Percentiles rank a stretch among this genome's conserved stretches.
Evolutionary conservation across 179 eudicot species (phyloP).

Genomic region (Heliamphora pulchella): DNA sequence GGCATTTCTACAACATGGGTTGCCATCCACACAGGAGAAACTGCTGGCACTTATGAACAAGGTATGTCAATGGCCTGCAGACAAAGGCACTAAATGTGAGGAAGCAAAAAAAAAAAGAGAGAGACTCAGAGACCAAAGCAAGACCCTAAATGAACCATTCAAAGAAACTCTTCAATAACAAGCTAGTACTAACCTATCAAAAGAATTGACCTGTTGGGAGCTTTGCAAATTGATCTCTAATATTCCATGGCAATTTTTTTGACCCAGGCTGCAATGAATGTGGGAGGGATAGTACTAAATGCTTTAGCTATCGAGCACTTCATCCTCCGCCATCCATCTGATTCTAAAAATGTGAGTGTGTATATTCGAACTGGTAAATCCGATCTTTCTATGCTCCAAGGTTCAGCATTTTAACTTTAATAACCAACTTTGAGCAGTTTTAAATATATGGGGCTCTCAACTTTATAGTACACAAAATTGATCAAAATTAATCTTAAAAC

Average conservation of each 20-base stretch:
- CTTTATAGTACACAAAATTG: background rate
- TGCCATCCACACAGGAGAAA: slow-evolving; percentile 71
- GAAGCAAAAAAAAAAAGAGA: background rate
- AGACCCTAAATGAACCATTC: background rate
- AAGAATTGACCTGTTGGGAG: background rate
- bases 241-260: background rate
- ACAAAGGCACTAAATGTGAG: background rate
- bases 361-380: slow-evolving; percentile 1
- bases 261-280: slow-evolving; percentile 70
- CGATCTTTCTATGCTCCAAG: background rate
- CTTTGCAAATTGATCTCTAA: background rate
- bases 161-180: background rate
- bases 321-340: slow-evolving; percentile 73
- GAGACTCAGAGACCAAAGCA: background rate
- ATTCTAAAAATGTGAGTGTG: slow-evolving; percentile 51
- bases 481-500: background rate
- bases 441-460: background rate
- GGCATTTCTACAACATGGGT: slow-evolving; percentile 79
- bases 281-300: slow-evolving; percentile 81
- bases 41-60: slow-evolving; percentile 62
- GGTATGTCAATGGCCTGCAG: slow-evolving; percentile 30
- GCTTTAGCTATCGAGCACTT: slow-evolving; percentile 77
- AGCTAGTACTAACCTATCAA: background rate
- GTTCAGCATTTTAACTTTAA: background rate
- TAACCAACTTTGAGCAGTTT: background rate